Conservation (phyloP, 2,329 filamentous ascomycete genomes). For the Alternaria arborescens region DNA sequence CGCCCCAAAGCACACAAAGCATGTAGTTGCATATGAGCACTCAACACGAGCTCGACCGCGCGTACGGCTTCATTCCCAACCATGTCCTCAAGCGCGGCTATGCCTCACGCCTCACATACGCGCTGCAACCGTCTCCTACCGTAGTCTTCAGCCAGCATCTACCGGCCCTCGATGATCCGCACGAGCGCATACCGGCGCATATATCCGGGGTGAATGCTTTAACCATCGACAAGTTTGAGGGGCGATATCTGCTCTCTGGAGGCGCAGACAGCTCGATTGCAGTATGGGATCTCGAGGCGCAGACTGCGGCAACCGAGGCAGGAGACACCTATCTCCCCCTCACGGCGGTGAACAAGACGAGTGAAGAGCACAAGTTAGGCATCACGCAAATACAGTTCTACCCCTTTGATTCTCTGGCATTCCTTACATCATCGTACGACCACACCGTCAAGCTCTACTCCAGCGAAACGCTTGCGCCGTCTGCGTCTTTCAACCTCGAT, state of each 20-base stretch:
- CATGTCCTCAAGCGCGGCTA: slow-evolving; percentile 71
- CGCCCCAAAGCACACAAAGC: slow-evolving; percentile 31
- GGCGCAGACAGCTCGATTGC: slow-evolving; percentile 85
- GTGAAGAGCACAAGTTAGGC: slow-evolving; percentile 68
- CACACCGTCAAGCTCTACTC: slow-evolving; percentile 79
- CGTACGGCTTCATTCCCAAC: slow-evolving; percentile 69
- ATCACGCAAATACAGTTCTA: slow-evolving; percentile 82
- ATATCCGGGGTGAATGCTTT: slow-evolving; percentile 80
- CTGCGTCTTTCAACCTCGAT: slow-evolving; percentile 73
- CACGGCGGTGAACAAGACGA: slow-evolving; percentile 37
- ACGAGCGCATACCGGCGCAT: slow-evolving; percentile 68
- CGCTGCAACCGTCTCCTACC: slow-evolving; percentile 70
- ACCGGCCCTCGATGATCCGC: slow-evolving; percentile 45
- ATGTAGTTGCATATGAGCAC: slow-evolving; percentile 51
- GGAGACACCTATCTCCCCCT: slow-evolving; percentile 38
- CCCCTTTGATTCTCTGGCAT: slow-evolving; percentile 77
- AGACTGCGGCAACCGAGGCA: slow-evolving; percentile 23
- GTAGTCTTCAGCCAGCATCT: slow-evolving; percentile 75
- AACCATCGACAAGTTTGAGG: slow-evolving; percentile 82
- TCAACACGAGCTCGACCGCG: slow-evolving; percentile 76
- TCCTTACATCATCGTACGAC: slow-evolving; percentile 81
- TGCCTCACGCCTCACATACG: slow-evolving; percentile 70
- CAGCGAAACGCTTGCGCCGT: slow-evolving; percentile 67
- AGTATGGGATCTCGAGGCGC: slow-evolving; percentile 81
- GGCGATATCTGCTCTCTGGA: slow-evolving; percentile 80